Conservation (phyloP, 768 basidiomycete species). For the Collybia sordida region DNA sequence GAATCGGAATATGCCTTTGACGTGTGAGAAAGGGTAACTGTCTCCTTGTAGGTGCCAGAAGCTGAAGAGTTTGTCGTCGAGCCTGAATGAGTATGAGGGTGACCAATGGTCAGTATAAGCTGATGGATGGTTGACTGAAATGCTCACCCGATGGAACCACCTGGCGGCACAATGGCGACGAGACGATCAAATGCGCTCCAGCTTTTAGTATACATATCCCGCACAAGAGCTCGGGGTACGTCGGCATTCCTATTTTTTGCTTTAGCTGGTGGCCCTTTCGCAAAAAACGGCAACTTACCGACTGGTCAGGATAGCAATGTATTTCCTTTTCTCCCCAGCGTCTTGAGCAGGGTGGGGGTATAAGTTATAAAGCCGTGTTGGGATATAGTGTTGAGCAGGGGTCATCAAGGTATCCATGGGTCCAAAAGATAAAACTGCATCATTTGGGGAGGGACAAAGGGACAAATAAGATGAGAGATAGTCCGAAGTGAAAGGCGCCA, state of each 20-base stretch:
- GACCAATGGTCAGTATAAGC: constrained; percentile 2
- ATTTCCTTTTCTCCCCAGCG: constrained; percentile 67
- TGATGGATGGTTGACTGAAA: background rate
- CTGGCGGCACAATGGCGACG: constrained; percentile 87
- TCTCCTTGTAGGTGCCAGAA: constrained; percentile 88
- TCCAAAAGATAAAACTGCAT: constrained; percentile 78
- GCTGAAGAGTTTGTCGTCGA: constrained; percentile 89
- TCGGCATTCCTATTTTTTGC: constrained; percentile 68
- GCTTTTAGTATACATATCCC: constrained; percentile 91
- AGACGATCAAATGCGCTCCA: constrained; percentile 92
- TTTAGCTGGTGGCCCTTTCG: background rate
- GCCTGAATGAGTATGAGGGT: constrained; percentile 37
- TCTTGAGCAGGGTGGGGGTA: constrained; percentile 85
- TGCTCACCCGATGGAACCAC: constrained; percentile 82
- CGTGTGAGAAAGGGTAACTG: constrained; percentile 69
- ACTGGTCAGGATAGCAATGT: constrained; percentile 70
- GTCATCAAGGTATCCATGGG: constrained; percentile 79
- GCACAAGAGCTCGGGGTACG: constrained; percentile 78
- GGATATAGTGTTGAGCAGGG: constrained; percentile 72
- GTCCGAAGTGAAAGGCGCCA: constrained; percentile 78
- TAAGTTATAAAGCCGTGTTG: constrained; percentile 72
- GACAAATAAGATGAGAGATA: constrained; percentile 78
- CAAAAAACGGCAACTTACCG: constrained; percentile 38
- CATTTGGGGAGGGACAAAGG: constrained; percentile 66
- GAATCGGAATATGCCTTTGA: constrained; percentile 85